These are phyloP conservation scores for Metarhizium album DNA, from an alignment of 2,329 filamentous ascomycete species.

Conservation along the genomic window DNA sequence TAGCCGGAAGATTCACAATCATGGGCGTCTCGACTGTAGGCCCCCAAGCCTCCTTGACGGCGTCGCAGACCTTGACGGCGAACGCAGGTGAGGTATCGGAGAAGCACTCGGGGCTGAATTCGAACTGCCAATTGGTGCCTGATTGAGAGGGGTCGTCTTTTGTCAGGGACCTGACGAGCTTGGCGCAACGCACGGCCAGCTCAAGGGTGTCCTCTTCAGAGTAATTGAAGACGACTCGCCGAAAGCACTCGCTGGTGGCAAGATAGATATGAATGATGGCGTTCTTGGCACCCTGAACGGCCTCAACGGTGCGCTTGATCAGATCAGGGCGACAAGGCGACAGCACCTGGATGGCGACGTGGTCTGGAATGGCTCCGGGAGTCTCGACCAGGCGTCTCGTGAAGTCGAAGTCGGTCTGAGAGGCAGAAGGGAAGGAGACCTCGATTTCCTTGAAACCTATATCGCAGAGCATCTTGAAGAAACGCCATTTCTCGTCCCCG, in stretches of 20 bases:
- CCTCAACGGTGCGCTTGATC: slow-evolving; percentile 81
- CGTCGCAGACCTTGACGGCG: slow-evolving; percentile 73
- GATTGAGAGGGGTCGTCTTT: slow-evolving; percentile 57
- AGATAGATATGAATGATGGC: slow-evolving; percentile 93
- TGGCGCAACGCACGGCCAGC: slow-evolving; percentile 75
- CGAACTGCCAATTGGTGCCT: slow-evolving; percentile 61
- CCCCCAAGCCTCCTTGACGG: slow-evolving; percentile 88
- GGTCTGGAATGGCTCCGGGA: slow-evolving; percentile 71
- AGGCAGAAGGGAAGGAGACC: slow-evolving; percentile 89
- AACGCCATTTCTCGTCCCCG: slow-evolving; percentile 87
- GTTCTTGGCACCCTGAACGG: slow-evolving; percentile 80
- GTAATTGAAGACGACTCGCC: slow-evolving; percentile 81
- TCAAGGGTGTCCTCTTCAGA: slow-evolving; percentile 70
- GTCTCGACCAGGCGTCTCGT: slow-evolving; percentile 79
- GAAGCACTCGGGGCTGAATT: slow-evolving; percentile 82
- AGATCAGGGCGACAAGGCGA: slow-evolving; percentile 87
- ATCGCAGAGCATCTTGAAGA: slow-evolving; percentile 88
- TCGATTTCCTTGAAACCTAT: slow-evolving; percentile 98
- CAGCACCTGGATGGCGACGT: slow-evolving; percentile 86
- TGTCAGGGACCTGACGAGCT: slow-evolving; percentile 78
- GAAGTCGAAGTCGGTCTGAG: slow-evolving; percentile 93
- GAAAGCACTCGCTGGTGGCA: slow-evolving; percentile 92
- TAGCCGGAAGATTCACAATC: slow-evolving; percentile 95
- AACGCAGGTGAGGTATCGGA: slow-evolving; percentile 84
- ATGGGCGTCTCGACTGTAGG: slow-evolving; percentile 70